Percentiles rank a stretch among this genome's conserved stretches.
Evolutionary conservation across 257 asterid genomes (phyloP).

Genomic region (Pogostemon cablin): DNA sequence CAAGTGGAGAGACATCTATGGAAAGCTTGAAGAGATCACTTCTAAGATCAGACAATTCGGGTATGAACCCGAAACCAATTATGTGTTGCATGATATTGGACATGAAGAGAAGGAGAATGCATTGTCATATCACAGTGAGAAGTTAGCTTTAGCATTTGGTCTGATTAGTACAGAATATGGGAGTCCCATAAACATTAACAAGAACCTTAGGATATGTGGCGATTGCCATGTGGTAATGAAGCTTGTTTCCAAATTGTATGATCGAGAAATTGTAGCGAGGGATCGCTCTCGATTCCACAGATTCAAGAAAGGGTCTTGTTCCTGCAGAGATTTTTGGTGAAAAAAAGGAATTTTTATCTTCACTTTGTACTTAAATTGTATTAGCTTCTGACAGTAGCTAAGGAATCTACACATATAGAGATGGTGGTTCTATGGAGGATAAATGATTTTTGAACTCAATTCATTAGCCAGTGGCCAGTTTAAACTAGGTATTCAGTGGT

Average conservation of each 20-base stretch:
- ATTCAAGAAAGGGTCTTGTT: slow-evolving; percentile 73
- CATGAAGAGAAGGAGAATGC: slow-evolving; percentile 92
- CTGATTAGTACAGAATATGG: slow-evolving; percentile 61
- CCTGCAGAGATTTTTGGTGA: slow-evolving; percentile 90
- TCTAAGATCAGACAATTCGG: slow-evolving; percentile 59
- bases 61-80: slow-evolving; percentile 72
- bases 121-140: slow-evolving; percentile 83
- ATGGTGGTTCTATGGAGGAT: neutral
- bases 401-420: neutral
- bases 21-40: slow-evolving; percentile 72
- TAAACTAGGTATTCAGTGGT: slow-evolving; percentile 29
- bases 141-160: slow-evolving; percentile 83
- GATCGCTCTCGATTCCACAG: slow-evolving; percentile 89
- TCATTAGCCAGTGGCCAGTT: slow-evolving; percentile 34
- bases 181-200: slow-evolving; percentile 61
- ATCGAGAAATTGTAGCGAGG: slow-evolving; percentile 75
- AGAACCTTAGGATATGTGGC: slow-evolving; percentile 94
- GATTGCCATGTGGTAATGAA: slow-evolving; percentile 89
- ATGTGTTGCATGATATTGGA: slow-evolving; percentile 88
- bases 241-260: slow-evolving; percentile 68
- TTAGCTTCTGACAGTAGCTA: neutral
- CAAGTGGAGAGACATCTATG: slow-evolving; percentile 56
- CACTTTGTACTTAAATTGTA: neutral
- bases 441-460: slow-evolving; percentile 26
- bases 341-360: slow-evolving; percentile 13